Evolutionary conservation across 1,284 basidiomycete species (phyloP), one percentile per base, ranked within the genome.

Genomic region (Sanghuangporus baumii): DNA sequence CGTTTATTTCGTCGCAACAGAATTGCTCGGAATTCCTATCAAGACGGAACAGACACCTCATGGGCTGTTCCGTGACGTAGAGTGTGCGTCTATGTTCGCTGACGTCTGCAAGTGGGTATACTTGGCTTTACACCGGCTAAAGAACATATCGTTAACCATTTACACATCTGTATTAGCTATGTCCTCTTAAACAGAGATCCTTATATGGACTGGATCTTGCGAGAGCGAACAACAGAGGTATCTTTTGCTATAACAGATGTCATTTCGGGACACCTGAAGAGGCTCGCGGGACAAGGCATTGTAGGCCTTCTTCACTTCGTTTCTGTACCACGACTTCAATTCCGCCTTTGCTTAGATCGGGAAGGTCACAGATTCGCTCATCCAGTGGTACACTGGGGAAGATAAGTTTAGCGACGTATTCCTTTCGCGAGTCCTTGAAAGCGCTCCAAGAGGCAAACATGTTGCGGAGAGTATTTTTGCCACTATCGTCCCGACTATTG

Each of bases 11-110:
- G 77, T 88, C 34, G 79, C 83, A 3, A 77, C 84, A 62, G 73
- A 82, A 62, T 74, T 91, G 57, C 87, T 79, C 47, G 86, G 85
- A 3, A 74, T 93, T 51, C 85, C 88, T 2, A 70, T 91, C 63
- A 89, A 89, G 71, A 78, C 79, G 1, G 67, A 73, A 11, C 70
- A 74, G 48, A 80, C 79, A 62, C 75, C 75, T 12, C 66, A 69
- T 26, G 86, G 85, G 18, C 69, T 78, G 18, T 80, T 81, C 69
- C 80, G 80, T 1, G 81, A 83, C 55, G 71, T 79, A 40, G 74
- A 81, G 52, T 75, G 83, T 43, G 82, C 79, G 66, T 73, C 78
- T 20, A 74, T 75, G 70, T 85, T 89, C 67, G 75, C 79, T 1
- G 78, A 82, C 60, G 76, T 87, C 34, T 80, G 80, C 46, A 79